Conservation (phyloP, 2,329 filamentous ascomycete species). For the Neocatenulostroma microsporum region DNA sequence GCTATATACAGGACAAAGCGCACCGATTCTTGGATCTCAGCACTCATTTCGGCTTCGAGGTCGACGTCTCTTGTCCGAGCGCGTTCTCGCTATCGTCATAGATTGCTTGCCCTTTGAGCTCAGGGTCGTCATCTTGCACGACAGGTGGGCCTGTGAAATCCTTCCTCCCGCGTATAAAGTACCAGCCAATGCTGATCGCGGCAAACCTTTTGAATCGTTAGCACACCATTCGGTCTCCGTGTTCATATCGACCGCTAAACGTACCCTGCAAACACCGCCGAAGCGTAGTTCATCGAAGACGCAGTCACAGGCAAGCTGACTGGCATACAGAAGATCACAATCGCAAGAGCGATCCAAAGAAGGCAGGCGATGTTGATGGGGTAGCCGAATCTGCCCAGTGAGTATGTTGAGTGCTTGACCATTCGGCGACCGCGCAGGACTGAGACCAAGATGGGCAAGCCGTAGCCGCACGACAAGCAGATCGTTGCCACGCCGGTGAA, state of each 20-base stretch:
- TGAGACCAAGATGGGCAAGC: slow-evolving; percentile 65
- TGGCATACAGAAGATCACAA: slow-evolving; percentile 70
- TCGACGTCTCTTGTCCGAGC: slow-evolving; percentile 5
- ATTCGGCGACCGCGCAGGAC: slow-evolving; percentile 58
- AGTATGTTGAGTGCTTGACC: slow-evolving; percentile 59
- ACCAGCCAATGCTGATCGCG: slow-evolving; percentile 27
- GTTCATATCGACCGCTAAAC: slow-evolving; percentile 19
- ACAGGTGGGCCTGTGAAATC: slow-evolving; percentile 30
- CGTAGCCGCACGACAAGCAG: slow-evolving; percentile 67
- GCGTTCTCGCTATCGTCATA: slow-evolving; percentile 19
- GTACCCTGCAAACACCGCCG: slow-evolving; percentile 24
- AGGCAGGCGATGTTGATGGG: slow-evolving; percentile 60
- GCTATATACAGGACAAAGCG: slow-evolving; percentile 1
- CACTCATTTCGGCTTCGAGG: too few species aligned
- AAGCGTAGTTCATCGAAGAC: slow-evolving; percentile 35
- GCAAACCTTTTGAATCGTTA: slow-evolving; percentile 23
- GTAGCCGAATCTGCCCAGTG: slow-evolving; percentile 61
- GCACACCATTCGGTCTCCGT: background rate
- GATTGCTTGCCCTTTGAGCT: slow-evolving; percentile 19
- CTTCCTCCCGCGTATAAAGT: slow-evolving; percentile 28
- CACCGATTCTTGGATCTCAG: too few species aligned
- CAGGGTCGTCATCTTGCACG: slow-evolving; percentile 21
- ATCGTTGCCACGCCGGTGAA: slow-evolving; percentile 77
- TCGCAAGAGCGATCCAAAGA: slow-evolving; percentile 62
- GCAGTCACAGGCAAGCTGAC: slow-evolving; percentile 37